These are phyloP conservation scores for Thelonectria blattea DNA, from an alignment of 2,329 filamentous ascomycete genomes.

Conservation along the genomic window DNA sequence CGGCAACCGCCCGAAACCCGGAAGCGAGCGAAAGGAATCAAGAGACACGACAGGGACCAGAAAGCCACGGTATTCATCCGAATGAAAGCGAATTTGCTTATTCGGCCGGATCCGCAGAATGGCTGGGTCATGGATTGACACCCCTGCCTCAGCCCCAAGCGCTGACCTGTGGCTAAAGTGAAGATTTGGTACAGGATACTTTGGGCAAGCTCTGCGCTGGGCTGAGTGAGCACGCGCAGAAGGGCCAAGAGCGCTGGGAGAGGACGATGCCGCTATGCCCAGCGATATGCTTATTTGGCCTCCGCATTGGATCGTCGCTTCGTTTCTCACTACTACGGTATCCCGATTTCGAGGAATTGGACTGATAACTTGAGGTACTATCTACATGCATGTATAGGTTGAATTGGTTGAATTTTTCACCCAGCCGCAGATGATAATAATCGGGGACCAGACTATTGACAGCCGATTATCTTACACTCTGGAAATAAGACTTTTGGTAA, in stretches of 20 bases:
- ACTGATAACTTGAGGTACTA: neutral
- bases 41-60: conserved; percentile 8
- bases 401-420: neutral
- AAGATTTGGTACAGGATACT: neutral
- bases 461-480: neutral
- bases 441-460: neutral
- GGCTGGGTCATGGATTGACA: neutral
- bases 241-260: neutral
- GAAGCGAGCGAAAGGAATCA: conserved; percentile 1
- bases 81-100: conserved; percentile 17
- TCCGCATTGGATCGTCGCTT: neutral
- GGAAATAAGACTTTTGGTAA: neutral
- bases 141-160: conserved; percentile 9
- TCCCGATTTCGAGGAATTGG: neutral
- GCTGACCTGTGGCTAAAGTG: neutral
- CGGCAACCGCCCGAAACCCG: conserved; percentile 3
- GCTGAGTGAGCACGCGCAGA: neutral
- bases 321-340: neutral
- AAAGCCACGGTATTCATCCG: neutral
- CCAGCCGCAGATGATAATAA: neutral
- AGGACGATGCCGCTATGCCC: neutral
- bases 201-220: neutral
- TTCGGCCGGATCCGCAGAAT: conserved; percentile 29
- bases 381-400: neutral
- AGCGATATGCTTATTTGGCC: conserved; percentile 3